phyloP scores from a whole-genome alignment of 2,329 filamentous ascomycete genomes.

The Penicillium hordei region DNA sequence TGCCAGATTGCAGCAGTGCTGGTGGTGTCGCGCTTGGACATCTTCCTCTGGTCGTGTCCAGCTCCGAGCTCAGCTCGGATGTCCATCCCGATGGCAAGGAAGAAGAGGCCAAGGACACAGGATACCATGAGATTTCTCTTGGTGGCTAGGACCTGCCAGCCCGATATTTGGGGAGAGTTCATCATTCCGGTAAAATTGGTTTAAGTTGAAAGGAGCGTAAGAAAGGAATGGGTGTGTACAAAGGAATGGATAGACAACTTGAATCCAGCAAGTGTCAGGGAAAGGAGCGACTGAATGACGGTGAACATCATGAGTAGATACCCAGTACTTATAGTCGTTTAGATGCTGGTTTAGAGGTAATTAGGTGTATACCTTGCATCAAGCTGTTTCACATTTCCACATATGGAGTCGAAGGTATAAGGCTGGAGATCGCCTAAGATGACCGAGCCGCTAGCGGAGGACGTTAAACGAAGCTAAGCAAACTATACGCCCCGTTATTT shows the following conservation, averaged over 20 bases:
- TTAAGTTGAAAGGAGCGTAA: not conserved
- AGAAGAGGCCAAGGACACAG: constrained; percentile 1
- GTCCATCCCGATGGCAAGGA: constrained; percentile 5
- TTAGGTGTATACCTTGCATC: not conserved
- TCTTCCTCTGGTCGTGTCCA: not conserved
- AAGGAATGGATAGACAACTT: constrained; percentile 12
- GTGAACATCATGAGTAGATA: not conserved
- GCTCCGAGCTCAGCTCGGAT: constrained; percentile 1
- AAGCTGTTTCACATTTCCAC: not conserved
- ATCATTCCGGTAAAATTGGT: not conserved
- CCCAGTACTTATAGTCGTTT: not conserved
- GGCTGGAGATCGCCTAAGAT: not conserved
- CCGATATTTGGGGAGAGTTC: not conserved
- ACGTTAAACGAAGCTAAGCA: constrained; percentile 3
- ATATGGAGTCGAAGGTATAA: not conserved
- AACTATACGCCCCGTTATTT: not conserved
- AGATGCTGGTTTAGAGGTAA: not conserved
- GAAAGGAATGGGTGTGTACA: constrained; percentile 3
- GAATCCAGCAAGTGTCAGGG: constrained; percentile 11
- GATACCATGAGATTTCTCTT: not conserved
- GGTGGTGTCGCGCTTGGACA: constrained; percentile 3
- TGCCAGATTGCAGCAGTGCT: constrained; percentile 44
- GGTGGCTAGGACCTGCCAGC: constrained; percentile 5
- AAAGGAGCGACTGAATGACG: constrained; percentile 4
- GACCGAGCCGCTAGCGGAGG: constrained; percentile 2